phyloP scores from a whole-genome alignment of 495 filamentous ascomycete genomes.

The Neurospora sp. region DNA sequence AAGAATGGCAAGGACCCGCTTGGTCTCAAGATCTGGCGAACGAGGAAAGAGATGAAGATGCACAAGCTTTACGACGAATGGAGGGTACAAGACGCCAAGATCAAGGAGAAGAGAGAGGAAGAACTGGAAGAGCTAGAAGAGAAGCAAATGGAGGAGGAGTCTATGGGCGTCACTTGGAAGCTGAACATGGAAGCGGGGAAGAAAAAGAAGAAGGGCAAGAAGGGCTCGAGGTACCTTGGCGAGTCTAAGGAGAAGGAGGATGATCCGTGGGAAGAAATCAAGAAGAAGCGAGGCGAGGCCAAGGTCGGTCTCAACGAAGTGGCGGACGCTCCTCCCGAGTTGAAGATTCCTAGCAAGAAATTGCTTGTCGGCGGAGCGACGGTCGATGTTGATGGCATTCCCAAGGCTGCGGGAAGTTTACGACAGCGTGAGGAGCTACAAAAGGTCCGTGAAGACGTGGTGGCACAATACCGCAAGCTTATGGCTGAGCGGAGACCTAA shows the following conservation, averaged over 20 bases:
- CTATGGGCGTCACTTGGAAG: constrained; percentile 45
- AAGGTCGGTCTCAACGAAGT: constrained; percentile 67
- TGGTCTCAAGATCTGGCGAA: constrained; percentile 47
- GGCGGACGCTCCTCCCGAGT: constrained; percentile 67
- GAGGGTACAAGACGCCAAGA: constrained; percentile 54
- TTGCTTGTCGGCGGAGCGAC: constrained; percentile 62
- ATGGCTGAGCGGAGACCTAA: constrained; percentile 55
- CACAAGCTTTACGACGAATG: constrained; percentile 71
- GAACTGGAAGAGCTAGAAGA: constrained; percentile 55
- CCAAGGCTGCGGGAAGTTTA: constrained; percentile 69
- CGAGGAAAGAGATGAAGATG: constrained; percentile 75
- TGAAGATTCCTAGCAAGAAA: constrained; percentile 55
- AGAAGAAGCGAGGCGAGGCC: constrained; percentile 44
- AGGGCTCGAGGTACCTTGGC: constrained; percentile 32
- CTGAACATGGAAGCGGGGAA: constrained; percentile 33
- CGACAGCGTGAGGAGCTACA: constrained; percentile 74
- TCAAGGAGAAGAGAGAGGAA: constrained; percentile 49
- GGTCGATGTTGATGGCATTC: constrained; percentile 65
- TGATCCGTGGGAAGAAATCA: constrained; percentile 77
- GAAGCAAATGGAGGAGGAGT: constrained; percentile 49
- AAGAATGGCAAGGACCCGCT: constrained; percentile 40
- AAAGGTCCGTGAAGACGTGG: constrained; percentile 59
- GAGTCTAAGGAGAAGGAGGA: constrained; percentile 29
- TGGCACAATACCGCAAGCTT: constrained; percentile 72
- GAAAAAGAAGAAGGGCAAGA: constrained; percentile 46